These are phyloP conservation scores for Paecilomyces sp. DNA, from an alignment of 2,329 filamentous ascomycete species.

Conservation along the genomic window DNA sequence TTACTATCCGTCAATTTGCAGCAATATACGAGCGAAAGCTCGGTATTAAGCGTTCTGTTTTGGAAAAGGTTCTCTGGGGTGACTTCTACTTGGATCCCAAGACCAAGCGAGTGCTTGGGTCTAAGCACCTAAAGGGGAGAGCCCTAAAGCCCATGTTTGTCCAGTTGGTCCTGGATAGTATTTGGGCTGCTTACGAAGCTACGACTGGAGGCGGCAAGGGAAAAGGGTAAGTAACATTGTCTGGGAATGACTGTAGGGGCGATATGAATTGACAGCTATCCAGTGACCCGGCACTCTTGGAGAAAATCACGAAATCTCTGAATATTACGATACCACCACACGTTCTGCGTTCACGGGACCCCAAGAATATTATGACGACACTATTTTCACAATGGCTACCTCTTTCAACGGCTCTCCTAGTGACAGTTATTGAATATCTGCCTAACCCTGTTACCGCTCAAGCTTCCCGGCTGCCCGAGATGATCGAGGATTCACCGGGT, in stretches of 20 bases:
- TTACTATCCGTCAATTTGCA: slow-evolving; percentile 91
- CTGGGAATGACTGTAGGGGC: too few species aligned
- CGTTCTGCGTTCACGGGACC: slow-evolving; percentile 73
- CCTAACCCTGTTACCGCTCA: slow-evolving; percentile 79
- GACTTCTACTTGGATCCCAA: slow-evolving; percentile 96
- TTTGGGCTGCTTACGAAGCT: slow-evolving; percentile 93
- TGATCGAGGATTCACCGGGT: slow-evolving; percentile 75
- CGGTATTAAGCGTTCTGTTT: slow-evolving; percentile 76
- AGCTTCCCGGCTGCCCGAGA: slow-evolving; percentile 66
- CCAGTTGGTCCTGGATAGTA: slow-evolving; percentile 86
- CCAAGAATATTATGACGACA: slow-evolving; percentile 73
- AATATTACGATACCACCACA: slow-evolving; percentile 79
- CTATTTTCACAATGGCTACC: slow-evolving; percentile 89
- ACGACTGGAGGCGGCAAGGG: slow-evolving; percentile 75
- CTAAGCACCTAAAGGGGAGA: slow-evolving; percentile 88
- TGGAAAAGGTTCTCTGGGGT: slow-evolving; percentile 96
- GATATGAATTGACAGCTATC: slow-evolving; percentile 25
- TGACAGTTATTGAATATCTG: slow-evolving; percentile 88
- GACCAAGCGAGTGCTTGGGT: slow-evolving; percentile 83
- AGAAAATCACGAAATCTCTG: slow-evolving; percentile 92
- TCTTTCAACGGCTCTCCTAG: slow-evolving; percentile 81
- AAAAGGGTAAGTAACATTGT: slow-evolving; percentile 58
- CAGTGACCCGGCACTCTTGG: slow-evolving; percentile 69
- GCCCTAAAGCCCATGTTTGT: slow-evolving; percentile 95
- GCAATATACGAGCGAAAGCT: slow-evolving; percentile 93